These are phyloP conservation scores for Fusarium temperatum DNA, from an alignment of 2,329 filamentous ascomycete genomes.

Conservation along the genomic window DNA sequence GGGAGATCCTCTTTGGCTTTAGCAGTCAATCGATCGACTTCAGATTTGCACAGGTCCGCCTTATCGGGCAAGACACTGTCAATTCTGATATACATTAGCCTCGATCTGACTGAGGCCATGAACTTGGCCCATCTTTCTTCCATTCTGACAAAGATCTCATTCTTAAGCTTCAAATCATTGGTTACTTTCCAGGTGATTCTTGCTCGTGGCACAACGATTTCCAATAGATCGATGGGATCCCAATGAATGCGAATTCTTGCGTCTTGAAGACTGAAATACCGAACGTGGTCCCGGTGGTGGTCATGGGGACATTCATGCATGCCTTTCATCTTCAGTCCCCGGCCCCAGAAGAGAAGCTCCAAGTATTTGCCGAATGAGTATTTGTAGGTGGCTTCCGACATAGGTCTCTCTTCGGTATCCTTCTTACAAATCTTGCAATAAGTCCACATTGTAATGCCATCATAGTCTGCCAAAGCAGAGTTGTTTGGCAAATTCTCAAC, in stretches of 20 bases:
- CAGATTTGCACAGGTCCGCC: conserved; percentile 79
- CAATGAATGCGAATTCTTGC: conserved; percentile 90
- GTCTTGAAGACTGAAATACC: conserved; percentile 91
- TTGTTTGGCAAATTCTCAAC: conserved; percentile 70
- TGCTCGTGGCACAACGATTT: conserved; percentile 90
- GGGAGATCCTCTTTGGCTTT: conserved; percentile 86
- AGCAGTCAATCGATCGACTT: conserved; percentile 80
- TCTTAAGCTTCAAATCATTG: conserved; percentile 90
- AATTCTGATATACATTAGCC: conserved; percentile 88
- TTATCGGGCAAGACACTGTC: conserved; percentile 92
- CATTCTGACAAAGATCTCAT: conserved; percentile 84
- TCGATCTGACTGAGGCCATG: conserved; percentile 84
- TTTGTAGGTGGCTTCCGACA: conserved; percentile 96
- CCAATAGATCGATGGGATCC: conserved; percentile 89
- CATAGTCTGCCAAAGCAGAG: conserved; percentile 53
- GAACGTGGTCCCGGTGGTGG: conserved; percentile 88
- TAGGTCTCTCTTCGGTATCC: conserved; percentile 87
- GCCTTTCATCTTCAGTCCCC: conserved; percentile 77
- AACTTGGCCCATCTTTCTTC: conserved; percentile 87
- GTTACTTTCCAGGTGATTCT: conserved; percentile 98
- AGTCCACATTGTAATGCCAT: conserved; percentile 95
- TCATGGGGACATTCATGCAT: conserved; percentile 84
- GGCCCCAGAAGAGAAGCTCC: conserved; percentile 97
- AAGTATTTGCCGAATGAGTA: conserved; percentile 99
- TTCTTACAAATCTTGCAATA: conserved; percentile 91